These are phyloP conservation scores for Aspergillus felis DNA, from an alignment of 2,329 filamentous ascomycete species.

Conservation along the genomic window DNA sequence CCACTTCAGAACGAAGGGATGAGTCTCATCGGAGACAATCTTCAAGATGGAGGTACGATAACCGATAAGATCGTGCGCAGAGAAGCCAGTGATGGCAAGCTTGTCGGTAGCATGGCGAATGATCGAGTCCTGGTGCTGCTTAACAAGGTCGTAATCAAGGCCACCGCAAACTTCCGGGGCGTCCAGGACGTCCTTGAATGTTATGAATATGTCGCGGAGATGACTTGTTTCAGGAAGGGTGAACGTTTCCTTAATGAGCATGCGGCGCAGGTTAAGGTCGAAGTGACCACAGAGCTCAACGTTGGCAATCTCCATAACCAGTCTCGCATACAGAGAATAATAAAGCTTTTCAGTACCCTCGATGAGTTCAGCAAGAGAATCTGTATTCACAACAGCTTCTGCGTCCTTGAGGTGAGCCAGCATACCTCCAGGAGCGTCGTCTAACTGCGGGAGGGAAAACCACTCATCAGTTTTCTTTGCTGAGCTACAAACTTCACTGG, in stretches of 20 bases:
- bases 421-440: conserved; percentile 25
- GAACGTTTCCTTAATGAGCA: conserved; percentile 12
- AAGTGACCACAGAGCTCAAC: conserved; percentile 34
- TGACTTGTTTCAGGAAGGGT: conserved; percentile 33
- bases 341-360: conserved; percentile 34
- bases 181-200: conserved; percentile 32
- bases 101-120: conserved; percentile 21
- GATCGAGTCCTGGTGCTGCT: conserved; percentile 27
- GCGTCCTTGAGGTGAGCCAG: conserved; percentile 27
- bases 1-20: conserved; percentile 28
- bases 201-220: conserved; percentile 29
- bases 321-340: conserved; percentile 33
- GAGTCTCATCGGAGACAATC: conserved; percentile 19
- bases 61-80: conserved; percentile 22
- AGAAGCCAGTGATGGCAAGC: conserved; percentile 9
- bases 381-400: conserved; percentile 26
- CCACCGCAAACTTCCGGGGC: conserved; percentile 22
- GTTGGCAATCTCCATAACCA: conserved; percentile 35
- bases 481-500: neutral
- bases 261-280: conserved; percentile 19
- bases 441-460: conserved; percentile 22
- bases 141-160: conserved; percentile 24
- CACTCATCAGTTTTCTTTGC: neutral
- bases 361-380: conserved; percentile 28
- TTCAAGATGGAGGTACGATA: conserved; percentile 27